phyloP scores from a whole-genome alignment of 768 basidiomycete species.

The Amylocystis lapponica region DNA sequence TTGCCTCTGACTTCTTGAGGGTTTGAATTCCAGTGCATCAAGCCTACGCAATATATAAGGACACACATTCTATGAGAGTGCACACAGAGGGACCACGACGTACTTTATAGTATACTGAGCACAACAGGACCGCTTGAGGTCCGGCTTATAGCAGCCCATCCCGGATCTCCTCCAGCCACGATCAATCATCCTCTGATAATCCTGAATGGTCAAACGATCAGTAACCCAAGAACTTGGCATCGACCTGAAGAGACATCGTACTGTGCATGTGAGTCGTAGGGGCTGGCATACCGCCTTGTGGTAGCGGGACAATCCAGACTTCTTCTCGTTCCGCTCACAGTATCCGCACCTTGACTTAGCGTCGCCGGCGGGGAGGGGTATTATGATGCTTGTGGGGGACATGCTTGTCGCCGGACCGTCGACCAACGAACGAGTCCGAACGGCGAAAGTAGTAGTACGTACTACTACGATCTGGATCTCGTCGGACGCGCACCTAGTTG shows the following conservation, averaged over 20 bases:
- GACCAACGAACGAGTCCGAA: no score
- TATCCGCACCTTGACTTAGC: constrained; percentile 59
- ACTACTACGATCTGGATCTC: no score
- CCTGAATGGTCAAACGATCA: constrained; percentile 30
- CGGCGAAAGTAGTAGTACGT: no score
- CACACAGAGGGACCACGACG: no score
- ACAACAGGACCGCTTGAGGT: constrained; percentile 78
- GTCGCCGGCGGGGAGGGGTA: no score
- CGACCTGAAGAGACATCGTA: constrained; percentile 20
- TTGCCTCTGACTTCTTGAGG: constrained; percentile 72
- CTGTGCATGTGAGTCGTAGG: constrained; percentile 47
- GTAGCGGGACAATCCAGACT: constrained; percentile 41
- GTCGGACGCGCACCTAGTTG: no score
- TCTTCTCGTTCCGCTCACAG: constrained; percentile 42
- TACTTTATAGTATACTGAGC: constrained; percentile 94
- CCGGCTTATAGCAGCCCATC: constrained; percentile 83
- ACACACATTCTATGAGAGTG: no score
- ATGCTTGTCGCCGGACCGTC: no score
- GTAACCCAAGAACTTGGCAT: background rate
- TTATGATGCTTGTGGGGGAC: no score
- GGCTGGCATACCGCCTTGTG: constrained; percentile 46
- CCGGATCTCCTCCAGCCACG: constrained; percentile 83
- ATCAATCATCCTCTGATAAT: constrained; percentile 79
- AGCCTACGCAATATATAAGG: constrained; percentile 44
- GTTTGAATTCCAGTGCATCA: constrained; percentile 58